Conservation (phyloP, 225 moss, liverwort and hornwort species). For the Bryum argenteum region DNA sequence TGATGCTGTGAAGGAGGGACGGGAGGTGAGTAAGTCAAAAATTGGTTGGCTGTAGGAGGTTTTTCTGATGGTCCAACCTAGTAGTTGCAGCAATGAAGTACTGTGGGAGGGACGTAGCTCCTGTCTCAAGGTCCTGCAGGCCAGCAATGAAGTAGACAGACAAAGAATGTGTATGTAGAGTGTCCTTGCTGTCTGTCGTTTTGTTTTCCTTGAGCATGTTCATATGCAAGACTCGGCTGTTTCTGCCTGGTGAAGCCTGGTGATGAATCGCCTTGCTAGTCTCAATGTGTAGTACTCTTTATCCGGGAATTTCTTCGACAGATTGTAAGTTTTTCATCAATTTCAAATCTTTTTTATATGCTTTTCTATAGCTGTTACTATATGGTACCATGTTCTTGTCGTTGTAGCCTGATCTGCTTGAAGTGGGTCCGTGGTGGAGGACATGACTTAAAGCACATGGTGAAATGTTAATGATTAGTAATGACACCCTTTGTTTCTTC, state of each 20-base stretch:
- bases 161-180: conserved; percentile 40
- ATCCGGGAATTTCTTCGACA: conserved; percentile 29
- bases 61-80: conserved; percentile 38
- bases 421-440: no score
- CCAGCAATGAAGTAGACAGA: conserved; percentile 36
- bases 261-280: conserved; percentile 27
- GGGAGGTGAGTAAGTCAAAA: conserved; percentile 34
- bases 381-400: no score
- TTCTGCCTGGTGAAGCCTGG: conserved; percentile 36
- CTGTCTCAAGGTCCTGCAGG: conserved; percentile 27
- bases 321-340: conserved; percentile 38
- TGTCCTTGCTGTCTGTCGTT: conserved; percentile 28
- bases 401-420: no score
- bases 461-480: no score
- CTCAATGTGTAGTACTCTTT: conserved; percentile 30
- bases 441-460: no score
- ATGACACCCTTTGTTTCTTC: no score
- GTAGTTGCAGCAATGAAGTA: conserved; percentile 31
- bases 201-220: conserved; percentile 41
- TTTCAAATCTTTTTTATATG: conserved; percentile 14
- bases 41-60: conserved; percentile 33
- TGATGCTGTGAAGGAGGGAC: conserved; percentile 29
- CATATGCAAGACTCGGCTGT: conserved; percentile 38
- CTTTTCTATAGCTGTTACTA: background rate
- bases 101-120: conserved; percentile 32